Conservation (phyloP, 306 rosid genomes). For the Cucurbita pepo region DNA sequence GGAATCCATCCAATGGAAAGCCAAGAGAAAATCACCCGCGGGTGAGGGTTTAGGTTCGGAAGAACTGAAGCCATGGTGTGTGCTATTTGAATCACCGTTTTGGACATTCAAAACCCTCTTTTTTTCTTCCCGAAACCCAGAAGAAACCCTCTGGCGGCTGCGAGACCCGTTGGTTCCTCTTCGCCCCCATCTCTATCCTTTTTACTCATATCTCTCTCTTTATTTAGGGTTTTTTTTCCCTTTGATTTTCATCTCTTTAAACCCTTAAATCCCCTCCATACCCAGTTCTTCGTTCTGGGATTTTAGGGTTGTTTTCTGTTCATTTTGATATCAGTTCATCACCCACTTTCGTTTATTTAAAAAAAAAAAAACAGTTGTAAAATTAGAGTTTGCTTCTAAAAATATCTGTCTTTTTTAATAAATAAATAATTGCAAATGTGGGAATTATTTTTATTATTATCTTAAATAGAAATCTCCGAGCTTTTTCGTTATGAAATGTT, state of each 20-base stretch:
- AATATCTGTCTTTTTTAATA: too few relatives aligned
- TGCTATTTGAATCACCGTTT: conserved; percentile 98
- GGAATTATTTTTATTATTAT: too few relatives aligned
- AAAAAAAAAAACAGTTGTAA: too few relatives aligned
- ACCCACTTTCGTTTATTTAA: not conserved
- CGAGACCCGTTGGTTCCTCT: conserved; percentile 41
- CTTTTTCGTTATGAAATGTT: too few relatives aligned
- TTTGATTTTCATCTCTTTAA: not conserved
- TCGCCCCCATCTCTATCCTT: not conserved
- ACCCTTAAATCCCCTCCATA: not conserved
- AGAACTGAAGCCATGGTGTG: conserved; percentile 31
- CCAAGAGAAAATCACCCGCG: conserved; percentile 22
- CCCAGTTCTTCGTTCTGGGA: conserved; percentile 10
- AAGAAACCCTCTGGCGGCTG: conserved; percentile 73
- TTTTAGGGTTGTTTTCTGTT: conserved; percentile 10
- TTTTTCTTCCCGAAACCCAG: conserved; percentile 52
- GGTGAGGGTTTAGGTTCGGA: conserved; percentile 12
- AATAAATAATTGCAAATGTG: too few relatives aligned
- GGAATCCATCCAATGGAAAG: not conserved
- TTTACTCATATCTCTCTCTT: not conserved
- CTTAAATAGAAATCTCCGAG: too few relatives aligned
- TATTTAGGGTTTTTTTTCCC: conserved; percentile 26
- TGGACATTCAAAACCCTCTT: conserved; percentile 70
- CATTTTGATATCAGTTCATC: not conserved
- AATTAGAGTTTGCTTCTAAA: too few relatives aligned